Conservation (phyloP, 1,139 yeast species). For the Suzukiozyma palmioleophila region DNA sequence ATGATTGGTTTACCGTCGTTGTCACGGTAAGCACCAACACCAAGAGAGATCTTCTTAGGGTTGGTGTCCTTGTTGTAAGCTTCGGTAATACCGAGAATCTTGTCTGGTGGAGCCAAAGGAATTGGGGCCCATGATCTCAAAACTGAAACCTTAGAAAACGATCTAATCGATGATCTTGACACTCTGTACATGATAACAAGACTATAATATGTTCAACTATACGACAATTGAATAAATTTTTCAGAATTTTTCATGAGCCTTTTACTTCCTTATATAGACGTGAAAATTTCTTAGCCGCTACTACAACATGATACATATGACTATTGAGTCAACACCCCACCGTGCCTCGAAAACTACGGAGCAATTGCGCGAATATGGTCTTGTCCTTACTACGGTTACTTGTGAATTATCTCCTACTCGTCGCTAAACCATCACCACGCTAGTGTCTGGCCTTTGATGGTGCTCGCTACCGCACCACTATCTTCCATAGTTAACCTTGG, state of each 20-base stretch:
- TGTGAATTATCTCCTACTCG: no score
- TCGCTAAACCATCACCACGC: no score
- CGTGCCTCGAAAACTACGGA: no score
- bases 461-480: no score
- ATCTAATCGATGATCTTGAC: slow-evolving; percentile 7
- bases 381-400: no score
- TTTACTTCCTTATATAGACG: background rate
- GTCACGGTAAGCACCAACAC: slow-evolving; percentile 50
- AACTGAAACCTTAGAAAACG: slow-evolving; percentile 10
- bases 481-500: no score
- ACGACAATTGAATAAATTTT: background rate
- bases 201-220: background rate
- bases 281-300: background rate
- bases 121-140: slow-evolving; percentile 36
- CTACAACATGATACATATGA: background rate
- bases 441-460: no score
- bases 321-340: background rate
- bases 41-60: slow-evolving; percentile 42
- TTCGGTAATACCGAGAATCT: slow-evolving; percentile 64
- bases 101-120: slow-evolving; percentile 69
- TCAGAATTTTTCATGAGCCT: background rate
- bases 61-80: slow-evolving; percentile 41
- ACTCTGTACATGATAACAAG: slow-evolving; percentile 1
- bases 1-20: slow-evolving; percentile 45
- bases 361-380: no score